Conservation (phyloP, 1,139 yeast genomes). For the Saccharomyces hybrid region DNA sequence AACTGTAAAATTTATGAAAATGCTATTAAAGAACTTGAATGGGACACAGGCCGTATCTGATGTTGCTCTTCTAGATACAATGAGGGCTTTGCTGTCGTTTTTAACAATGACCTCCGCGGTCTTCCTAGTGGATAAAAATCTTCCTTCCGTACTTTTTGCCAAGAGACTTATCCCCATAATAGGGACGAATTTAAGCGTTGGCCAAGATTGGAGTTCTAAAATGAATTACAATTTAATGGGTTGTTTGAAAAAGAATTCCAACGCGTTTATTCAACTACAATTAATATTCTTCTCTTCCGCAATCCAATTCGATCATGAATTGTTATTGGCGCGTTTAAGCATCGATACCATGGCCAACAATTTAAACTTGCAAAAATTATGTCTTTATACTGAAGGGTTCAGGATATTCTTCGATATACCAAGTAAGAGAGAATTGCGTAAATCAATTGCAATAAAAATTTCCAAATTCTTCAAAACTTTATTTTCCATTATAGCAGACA, state of each 20-base stretch:
- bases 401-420: conserved; percentile 25
- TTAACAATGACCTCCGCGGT: conserved; percentile 25
- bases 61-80: conserved; percentile 22
- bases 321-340: conserved; percentile 16
- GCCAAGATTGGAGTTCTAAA: conserved; percentile 17
- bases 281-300: conserved; percentile 26
- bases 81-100: conserved; percentile 20
- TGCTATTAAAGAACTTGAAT: conserved; percentile 24
- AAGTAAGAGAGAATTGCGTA: conserved; percentile 13
- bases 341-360: conserved; percentile 12
- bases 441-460: conserved; percentile 16
- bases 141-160: conserved; percentile 23
- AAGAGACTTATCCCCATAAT: conserved; percentile 22
- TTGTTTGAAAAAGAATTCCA: conserved; percentile 15
- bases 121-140: conserved; percentile 15
- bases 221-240: conserved; percentile 12
- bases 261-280: conserved; percentile 17
- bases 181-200: conserved; percentile 19
- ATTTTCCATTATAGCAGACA: conserved; percentile 22
- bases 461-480: conserved; percentile 21
- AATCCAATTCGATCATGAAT: conserved; percentile 19
- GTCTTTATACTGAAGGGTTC: conserved; percentile 27
- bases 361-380: conserved; percentile 16
- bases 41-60: conserved; percentile 25
- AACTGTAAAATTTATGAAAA: conserved; percentile 21